A percentile compares a stretch with the other conserved stretches of the same genome.
Conservation (phyloP, 805 yeast species). For the Yamadazyma insecticola region DNA sequence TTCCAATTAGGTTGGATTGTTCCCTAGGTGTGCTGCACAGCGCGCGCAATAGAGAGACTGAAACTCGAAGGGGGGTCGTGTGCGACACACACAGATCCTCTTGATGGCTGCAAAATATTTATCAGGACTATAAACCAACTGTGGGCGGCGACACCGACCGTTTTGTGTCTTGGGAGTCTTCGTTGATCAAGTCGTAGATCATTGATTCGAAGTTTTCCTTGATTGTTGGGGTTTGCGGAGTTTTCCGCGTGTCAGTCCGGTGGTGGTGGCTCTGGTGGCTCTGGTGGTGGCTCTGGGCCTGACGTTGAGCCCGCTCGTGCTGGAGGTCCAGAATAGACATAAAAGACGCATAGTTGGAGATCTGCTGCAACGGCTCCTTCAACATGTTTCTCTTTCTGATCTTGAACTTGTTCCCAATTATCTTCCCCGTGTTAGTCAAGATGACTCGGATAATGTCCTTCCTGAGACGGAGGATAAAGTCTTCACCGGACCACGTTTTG, state of each 20-base stretch:
- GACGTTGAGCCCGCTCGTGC: too few relatives aligned
- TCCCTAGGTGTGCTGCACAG: too few relatives aligned
- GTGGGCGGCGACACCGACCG: too few relatives aligned
- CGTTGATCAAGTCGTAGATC: constrained; percentile 14
- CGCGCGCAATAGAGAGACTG: too few relatives aligned
- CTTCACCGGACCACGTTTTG: constrained; percentile 60
- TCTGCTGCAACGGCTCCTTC: constrained; percentile 34
- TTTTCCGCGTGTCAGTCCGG: constrained; percentile 1
- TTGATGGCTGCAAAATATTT: too few relatives aligned
- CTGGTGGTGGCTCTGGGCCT: neutral
- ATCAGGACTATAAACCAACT: too few relatives aligned
- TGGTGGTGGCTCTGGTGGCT: constrained; percentile 6
- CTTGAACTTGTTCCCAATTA: constrained; percentile 71
- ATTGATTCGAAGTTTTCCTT: constrained; percentile 12
- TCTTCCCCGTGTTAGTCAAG: constrained; percentile 66
- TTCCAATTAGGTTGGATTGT: too few relatives aligned
- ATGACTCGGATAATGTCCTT: constrained; percentile 58
- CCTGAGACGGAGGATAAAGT: constrained; percentile 57
- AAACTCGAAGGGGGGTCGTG: too few relatives aligned
- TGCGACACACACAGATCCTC: too few relatives aligned
- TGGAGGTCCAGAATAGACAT: constrained; percentile 38
- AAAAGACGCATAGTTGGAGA: constrained; percentile 33
- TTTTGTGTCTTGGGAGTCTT: constrained; percentile 10
- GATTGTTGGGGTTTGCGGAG: neutral
- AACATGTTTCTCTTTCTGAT: constrained; percentile 24